These are phyloP conservation scores for Aspergillus hancockii DNA, from an alignment of 495 filamentous ascomycete species.

Conservation along the genomic window DNA sequence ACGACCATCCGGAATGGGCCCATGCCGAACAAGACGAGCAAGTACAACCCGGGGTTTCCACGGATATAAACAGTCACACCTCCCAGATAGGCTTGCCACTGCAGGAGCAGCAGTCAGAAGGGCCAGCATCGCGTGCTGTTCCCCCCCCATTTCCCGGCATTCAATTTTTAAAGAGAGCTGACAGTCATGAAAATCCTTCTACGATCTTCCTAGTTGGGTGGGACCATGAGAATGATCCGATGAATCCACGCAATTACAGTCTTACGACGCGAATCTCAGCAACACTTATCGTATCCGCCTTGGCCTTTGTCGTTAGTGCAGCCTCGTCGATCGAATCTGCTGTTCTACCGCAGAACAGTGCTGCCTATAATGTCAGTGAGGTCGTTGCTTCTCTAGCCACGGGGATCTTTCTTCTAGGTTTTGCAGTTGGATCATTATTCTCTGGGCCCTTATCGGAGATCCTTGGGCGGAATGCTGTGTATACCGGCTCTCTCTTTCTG, in stretches of 20 bases:
- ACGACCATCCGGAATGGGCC: too few species aligned
- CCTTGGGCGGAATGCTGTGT: constrained; percentile 57
- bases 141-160: too few species aligned
- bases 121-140: too few species aligned
- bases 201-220: too few species aligned
- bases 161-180: too few species aligned
- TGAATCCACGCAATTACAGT: constrained; percentile 59
- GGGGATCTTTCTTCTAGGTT: constrained; percentile 62
- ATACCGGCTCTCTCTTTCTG: constrained; percentile 47
- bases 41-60: too few species aligned
- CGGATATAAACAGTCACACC: too few species aligned
- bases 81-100: too few species aligned
- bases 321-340: constrained; percentile 54
- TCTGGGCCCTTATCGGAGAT: constrained; percentile 58
- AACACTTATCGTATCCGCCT: constrained; percentile 51
- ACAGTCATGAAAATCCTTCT: too few species aligned
- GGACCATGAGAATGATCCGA: too few species aligned
- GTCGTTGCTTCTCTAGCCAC: constrained; percentile 49
- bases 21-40: too few species aligned
- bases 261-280: constrained; percentile 37
- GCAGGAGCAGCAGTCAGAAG: too few species aligned
- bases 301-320: constrained; percentile 52
- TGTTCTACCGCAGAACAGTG: constrained; percentile 42
- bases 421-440: constrained; percentile 54
- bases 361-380: constrained; percentile 51